Base-by-base conservation (phyloP, 352 stramenopile species). In the Pythium insidiosum region DNA sequence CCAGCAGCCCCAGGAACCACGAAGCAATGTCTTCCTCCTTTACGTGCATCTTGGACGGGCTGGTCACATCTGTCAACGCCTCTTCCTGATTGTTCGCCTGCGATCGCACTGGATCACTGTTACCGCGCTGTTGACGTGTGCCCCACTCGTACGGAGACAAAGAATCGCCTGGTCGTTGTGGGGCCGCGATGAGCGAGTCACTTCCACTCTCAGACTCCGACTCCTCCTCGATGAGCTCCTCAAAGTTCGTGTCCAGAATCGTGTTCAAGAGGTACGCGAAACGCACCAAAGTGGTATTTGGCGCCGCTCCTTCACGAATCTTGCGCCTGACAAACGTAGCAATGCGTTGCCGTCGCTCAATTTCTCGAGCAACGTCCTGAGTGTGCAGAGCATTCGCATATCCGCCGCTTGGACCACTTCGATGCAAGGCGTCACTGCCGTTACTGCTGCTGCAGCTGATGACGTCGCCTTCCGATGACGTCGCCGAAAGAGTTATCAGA, bases 211-310 rank as follows among this genome's bases (percentile, higher is more conserved):
- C 2, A 18, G 25, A 13, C 24, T 24, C 19, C 3, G 23, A 54
- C 5, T 52, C 49, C 11, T 68, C 59, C 6, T 59, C 54, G 11
- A 63, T 58, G 39, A 65, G 77, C 7, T 59, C 71, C 34, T 82
- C 62, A 42, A 88, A 86, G 26, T 83, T 74, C 2, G 76, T 88
- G 43, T 85, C 73, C 41, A 89, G 47, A 24, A 86, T 75, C 22
- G 46, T 31, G 38, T 87, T 82, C n/a, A 90, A 57, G 22, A 84
- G 39, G 30, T 67, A 54, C 1, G 63, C 62, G 41, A 81, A 86
- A 21, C 57, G 47, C 12, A 86, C 59, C 4, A 90, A 38, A 18
- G 73, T 87, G 37, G 69, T 89, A 53, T 89, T 89, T 0, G 71
- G 69, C 1, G 69, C 63, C 2, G 76, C 71, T 15, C 76, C 76